These are phyloP conservation scores for Wickerhamiella azyma DNA, from an alignment of 805 yeast genomes.

Conservation along the genomic window DNA sequence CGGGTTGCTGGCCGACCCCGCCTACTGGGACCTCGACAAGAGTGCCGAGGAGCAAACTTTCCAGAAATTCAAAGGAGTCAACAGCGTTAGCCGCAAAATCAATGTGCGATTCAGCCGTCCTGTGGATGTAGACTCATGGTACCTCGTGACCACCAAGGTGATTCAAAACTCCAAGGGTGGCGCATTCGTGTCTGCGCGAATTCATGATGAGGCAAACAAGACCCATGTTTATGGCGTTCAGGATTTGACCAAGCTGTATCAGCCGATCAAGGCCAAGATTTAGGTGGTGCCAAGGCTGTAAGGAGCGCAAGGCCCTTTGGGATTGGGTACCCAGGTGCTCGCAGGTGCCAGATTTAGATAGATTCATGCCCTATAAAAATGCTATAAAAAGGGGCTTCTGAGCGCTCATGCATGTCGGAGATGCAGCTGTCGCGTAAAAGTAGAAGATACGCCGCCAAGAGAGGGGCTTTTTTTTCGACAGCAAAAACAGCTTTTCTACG, in stretches of 20 bases:
- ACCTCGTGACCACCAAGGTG: constrained; percentile 8
- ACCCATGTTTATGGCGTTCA: constrained; percentile 19
- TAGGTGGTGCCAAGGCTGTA: neutral
- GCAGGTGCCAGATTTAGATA: too few relatives aligned
- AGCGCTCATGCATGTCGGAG: too few relatives aligned
- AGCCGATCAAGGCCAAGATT: neutral
- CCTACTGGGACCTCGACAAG: constrained; percentile 16
- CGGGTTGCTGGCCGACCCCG: constrained; percentile 17
- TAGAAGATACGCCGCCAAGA: too few relatives aligned
- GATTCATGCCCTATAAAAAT: too few relatives aligned
- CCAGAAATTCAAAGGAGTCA: neutral
- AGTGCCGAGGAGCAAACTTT: constrained; percentile 11
- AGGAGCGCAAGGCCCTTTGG: too few relatives aligned
- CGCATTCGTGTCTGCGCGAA: constrained; percentile 14
- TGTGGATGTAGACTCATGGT: constrained; percentile 1
- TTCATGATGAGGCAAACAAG: constrained; percentile 16
- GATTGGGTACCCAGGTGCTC: too few relatives aligned
- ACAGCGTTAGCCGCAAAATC: constrained; percentile 2
- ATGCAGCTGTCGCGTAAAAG: too few relatives aligned
- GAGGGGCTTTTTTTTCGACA: too few relatives aligned
- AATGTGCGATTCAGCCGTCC: constrained; percentile 7
- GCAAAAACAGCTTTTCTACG: too few relatives aligned
- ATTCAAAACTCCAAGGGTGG: constrained; percentile 20
- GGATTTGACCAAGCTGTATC: constrained; percentile 19
- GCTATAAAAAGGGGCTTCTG: too few relatives aligned